These are phyloP conservation scores for Kondoa subrosea DNA, from an alignment of 768 basidiomycete species.

Conservation along the genomic window DNA sequence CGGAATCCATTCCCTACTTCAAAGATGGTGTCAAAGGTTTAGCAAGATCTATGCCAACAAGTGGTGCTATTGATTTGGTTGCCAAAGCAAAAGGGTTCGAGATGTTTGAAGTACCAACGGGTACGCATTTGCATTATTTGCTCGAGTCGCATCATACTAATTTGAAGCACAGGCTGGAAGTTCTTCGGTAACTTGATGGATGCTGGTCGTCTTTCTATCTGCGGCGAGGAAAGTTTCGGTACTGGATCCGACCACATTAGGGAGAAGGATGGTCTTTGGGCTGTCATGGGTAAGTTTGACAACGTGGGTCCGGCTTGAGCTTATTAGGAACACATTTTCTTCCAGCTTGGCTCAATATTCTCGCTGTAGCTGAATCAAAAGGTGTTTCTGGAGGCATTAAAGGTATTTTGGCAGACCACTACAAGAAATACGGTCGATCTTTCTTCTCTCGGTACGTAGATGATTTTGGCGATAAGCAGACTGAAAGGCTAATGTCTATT, in stretches of 20 bases:
- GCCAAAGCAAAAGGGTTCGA: constrained; percentile 84
- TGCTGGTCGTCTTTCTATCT: constrained; percentile 89
- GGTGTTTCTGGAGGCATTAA: constrained; percentile 46
- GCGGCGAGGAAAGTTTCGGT: constrained; percentile 97
- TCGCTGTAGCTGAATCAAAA: constrained; percentile 65
- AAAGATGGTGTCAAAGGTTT: constrained; percentile 82
- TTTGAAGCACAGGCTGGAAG: constrained; percentile 61
- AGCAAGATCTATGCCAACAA: constrained; percentile 93
- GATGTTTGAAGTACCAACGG: constrained; percentile 91
- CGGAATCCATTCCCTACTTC: constrained; percentile 79
- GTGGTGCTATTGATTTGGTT: constrained; percentile 88
- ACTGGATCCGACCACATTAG: constrained; percentile 99
- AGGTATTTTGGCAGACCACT: constrained; percentile 72
- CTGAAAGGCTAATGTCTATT: neutral
- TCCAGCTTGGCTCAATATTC: constrained; percentile 88
- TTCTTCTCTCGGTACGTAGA: constrained; percentile 63
- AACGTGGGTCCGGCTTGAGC: neutral
- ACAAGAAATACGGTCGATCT: constrained; percentile 79
- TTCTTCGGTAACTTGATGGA: constrained; percentile 99
- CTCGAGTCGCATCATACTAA: neutral
- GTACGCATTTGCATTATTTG: constrained; percentile 36
- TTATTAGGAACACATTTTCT: neutral
- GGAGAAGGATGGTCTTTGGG: constrained; percentile 99
- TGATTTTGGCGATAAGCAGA: neutral
- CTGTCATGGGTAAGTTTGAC: constrained; percentile 74